These are phyloP conservation scores for Plectranthus barbatus DNA, from an alignment of 257 asterid species.

Conservation along the genomic window DNA sequence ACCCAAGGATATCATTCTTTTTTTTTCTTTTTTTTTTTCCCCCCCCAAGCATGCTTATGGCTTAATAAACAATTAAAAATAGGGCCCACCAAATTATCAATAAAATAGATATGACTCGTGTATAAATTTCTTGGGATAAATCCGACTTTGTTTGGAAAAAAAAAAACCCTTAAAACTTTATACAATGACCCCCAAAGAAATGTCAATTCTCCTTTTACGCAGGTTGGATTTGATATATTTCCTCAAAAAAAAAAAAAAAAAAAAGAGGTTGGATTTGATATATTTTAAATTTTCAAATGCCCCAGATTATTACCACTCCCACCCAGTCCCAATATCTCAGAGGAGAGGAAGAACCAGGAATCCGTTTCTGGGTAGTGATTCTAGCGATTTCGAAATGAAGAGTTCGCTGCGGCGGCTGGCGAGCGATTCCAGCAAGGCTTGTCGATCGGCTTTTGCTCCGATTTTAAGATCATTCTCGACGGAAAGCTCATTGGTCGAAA, in stretches of 20 bases:
- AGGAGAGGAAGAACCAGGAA: not conserved
- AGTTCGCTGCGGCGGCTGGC: slow-evolving; percentile 54
- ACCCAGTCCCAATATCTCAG: not conserved
- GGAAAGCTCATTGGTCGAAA: slow-evolving; percentile 62
- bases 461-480: slow-evolving; percentile 50
- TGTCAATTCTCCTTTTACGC: not conserved
- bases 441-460: slow-evolving; percentile 31
- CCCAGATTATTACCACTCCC: not conserved
- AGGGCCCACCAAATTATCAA: not conserved
- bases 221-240: too few species aligned
- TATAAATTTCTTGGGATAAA: too few species aligned
- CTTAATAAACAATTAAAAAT: too few species aligned
- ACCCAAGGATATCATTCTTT: too few species aligned
- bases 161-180: not conserved
- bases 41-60: too few species aligned
- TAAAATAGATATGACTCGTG: too few species aligned
- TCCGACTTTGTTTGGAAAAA: too few species aligned
- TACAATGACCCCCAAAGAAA: not conserved
- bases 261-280: too few species aligned
- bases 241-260: too few species aligned
- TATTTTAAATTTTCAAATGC: not conserved
- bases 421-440: slow-evolving; percentile 31
- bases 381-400: slow-evolving; percentile 45
- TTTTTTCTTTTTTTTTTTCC: too few species aligned
- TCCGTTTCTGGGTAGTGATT: slow-evolving; percentile 4